phyloP scores from a whole-genome alignment of 768 basidiomycete genomes.

The Phaeolepiota aurea region DNA sequence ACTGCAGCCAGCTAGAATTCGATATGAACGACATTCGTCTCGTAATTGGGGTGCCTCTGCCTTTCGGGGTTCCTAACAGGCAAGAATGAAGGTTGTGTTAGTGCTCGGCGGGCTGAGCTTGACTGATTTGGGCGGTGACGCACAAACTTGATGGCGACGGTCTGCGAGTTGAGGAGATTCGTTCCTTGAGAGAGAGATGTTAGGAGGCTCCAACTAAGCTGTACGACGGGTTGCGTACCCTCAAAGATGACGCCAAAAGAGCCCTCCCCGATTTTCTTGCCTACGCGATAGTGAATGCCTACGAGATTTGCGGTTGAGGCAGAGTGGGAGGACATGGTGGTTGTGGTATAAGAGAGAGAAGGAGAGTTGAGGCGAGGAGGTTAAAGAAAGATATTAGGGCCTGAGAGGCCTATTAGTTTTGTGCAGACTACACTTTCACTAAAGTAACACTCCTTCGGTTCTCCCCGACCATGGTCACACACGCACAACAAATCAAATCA shows the following conservation, averaged over 20 bases:
- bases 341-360: too few relatives aligned
- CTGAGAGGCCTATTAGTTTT: conserved; percentile 22
- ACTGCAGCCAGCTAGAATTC: conserved; percentile 87
- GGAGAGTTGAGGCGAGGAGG: conserved; percentile 12
- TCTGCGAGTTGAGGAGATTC: conserved; percentile 96
- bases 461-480: conserved; percentile 26
- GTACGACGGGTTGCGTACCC: conserved; percentile 50
- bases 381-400: conserved; percentile 19
- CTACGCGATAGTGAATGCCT: conserved; percentile 95
- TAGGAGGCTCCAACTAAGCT: too few relatives aligned
- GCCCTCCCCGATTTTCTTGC: conserved; percentile 99
- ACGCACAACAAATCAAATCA: background rate
- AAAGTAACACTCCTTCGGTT: conserved; percentile 7
- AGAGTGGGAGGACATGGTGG: conserved; percentile 48
- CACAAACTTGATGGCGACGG: conserved; percentile 99
- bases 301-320: conserved; percentile 71
- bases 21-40: conserved; percentile 97
- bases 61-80: conserved; percentile 73
- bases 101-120: conserved; percentile 6
- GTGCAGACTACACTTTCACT: conserved; percentile 1
- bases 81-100: conserved; percentile 6
- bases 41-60: conserved; percentile 97
- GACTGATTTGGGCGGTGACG: conserved; percentile 25
- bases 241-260: conserved; percentile 96
- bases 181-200: conserved; percentile 44